Conservation (phyloP, 164 flowering plant species). For the Berberis vulgaris region DNA sequence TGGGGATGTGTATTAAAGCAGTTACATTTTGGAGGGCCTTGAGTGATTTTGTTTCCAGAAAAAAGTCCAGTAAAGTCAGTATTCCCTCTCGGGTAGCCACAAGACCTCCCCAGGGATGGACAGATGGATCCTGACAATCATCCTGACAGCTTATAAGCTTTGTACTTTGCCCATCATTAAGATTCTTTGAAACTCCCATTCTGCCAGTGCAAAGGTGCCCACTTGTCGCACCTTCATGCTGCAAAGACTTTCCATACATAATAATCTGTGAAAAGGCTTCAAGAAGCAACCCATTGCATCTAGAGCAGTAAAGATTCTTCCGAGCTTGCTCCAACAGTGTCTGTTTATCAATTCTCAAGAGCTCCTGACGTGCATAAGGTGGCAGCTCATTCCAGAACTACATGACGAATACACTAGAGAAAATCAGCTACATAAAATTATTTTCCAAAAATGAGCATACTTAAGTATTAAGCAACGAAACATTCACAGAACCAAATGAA, state of each 20-base stretch:
- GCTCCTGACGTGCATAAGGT: slow-evolving; percentile 63
- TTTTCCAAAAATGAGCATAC: background rate
- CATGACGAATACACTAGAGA: slow-evolving; percentile 1
- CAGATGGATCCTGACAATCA: slow-evolving; percentile 81
- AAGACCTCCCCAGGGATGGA: slow-evolving; percentile 97
- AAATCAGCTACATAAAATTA: background rate
- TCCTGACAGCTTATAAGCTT: slow-evolving; percentile 29
- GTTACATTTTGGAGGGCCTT: slow-evolving; percentile 82
- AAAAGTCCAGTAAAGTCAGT: slow-evolving; percentile 78
- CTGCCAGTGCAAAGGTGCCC: slow-evolving; percentile 25
- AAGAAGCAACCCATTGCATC: slow-evolving; percentile 93
- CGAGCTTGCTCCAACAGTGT: slow-evolving; percentile 93
- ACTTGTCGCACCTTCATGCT: slow-evolving; percentile 42
- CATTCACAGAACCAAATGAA: background rate
- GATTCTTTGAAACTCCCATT: slow-evolving; percentile 22
- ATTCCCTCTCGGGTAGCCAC: slow-evolving; percentile 79
- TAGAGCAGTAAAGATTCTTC: slow-evolving; percentile 90
- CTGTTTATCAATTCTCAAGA: slow-evolving; percentile 79
- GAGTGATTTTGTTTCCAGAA: slow-evolving; percentile 64
- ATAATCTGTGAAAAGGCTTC: slow-evolving; percentile 91
- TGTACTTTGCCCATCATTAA: slow-evolving; percentile 21
- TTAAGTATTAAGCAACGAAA: background rate
- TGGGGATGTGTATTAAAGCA: slow-evolving; percentile 1
- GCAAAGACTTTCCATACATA: slow-evolving; percentile 82
- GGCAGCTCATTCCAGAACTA: slow-evolving; percentile 94